Conservation (phyloP, 768 basidiomycete species). For the Hypholoma sublateritium region DNA sequence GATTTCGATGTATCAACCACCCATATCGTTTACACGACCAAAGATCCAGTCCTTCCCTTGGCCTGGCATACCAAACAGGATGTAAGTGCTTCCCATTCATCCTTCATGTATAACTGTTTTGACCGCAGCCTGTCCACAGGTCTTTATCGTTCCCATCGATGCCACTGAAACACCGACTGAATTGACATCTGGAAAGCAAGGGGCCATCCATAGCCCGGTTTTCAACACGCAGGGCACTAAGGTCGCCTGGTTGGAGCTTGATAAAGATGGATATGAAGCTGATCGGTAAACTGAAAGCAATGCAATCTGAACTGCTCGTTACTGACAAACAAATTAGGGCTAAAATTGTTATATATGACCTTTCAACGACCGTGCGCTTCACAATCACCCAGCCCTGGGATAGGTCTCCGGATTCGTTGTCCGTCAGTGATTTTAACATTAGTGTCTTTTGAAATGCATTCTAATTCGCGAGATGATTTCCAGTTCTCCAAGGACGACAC, state of each 20-base stretch:
- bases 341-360: constrained; percentile 79
- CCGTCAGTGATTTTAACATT: constrained; percentile 43
- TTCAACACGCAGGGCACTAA: constrained; percentile 68
- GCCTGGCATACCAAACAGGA: constrained; percentile 92
- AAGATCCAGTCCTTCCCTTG: constrained; percentile 73
- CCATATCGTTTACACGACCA: constrained; percentile 81
- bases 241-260: constrained; percentile 86
- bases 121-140: constrained; percentile 31
- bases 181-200: constrained; percentile 83
- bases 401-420: constrained; percentile 63
- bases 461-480: constrained; percentile 1
- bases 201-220: constrained; percentile 74
- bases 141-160: constrained; percentile 66
- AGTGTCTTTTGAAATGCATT: background rate
- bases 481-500: constrained; percentile 77
- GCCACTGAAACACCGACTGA: constrained; percentile 53
- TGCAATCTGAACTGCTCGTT: background rate
- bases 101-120: background rate
- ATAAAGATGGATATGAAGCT: constrained; percentile 86
- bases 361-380: constrained; percentile 62
- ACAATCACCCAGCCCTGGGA: constrained; percentile 87
- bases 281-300: constrained; percentile 54
- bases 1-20: constrained; percentile 75
- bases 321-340: constrained; percentile 38
- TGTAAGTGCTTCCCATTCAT: constrained; percentile 33